phyloP scores from a whole-genome alignment of 495 filamentous ascomycete genomes.

The Arthonia radiata region DNA sequence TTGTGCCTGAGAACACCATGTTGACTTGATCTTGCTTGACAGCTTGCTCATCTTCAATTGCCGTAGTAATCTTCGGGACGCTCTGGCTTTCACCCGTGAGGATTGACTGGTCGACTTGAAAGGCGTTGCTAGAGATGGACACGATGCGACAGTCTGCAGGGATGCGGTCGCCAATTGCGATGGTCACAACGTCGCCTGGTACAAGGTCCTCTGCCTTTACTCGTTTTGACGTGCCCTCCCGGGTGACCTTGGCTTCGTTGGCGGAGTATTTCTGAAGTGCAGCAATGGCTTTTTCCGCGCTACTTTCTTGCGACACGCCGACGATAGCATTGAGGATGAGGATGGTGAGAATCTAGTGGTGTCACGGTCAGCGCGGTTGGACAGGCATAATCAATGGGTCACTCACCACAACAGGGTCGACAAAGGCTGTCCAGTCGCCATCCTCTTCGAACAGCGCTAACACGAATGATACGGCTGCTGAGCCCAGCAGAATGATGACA shows the following conservation, averaged over 20 bases:
- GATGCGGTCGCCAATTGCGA: conserved; percentile 79
- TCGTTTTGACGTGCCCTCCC: conserved; percentile 45
- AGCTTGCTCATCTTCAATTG: conserved; percentile 51
- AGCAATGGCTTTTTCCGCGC: conserved; percentile 94
- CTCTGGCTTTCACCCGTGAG: conserved; percentile 97
- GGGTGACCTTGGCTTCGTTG: conserved; percentile 83
- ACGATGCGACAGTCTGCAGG: conserved; percentile 91
- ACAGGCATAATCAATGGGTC: conserved; percentile 1
- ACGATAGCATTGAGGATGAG: conserved; percentile 90
- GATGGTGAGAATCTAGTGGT: conserved; percentile 70
- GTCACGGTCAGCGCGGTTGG: not conserved
- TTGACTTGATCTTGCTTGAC: conserved; percentile 97
- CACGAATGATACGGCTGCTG: conserved; percentile 82
- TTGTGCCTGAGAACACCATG: conserved; percentile 96
- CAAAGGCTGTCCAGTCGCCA: conserved; percentile 92
- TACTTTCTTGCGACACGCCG: conserved; percentile 94
- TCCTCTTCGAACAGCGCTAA: conserved; percentile 83
- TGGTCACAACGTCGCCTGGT: conserved; percentile 75
- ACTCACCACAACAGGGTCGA: conserved; percentile 82
- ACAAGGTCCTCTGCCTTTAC: conserved; percentile 90
- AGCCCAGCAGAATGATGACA: conserved; percentile 82
- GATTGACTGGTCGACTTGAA: conserved; percentile 88
- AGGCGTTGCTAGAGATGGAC: conserved; percentile 87
- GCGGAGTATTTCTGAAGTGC: conserved; percentile 98
- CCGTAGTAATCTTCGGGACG: conserved; percentile 55